Base-by-base conservation (phyloP, 371 early-diverging fungal genomes). In the Parasitella parasitica region DNA sequence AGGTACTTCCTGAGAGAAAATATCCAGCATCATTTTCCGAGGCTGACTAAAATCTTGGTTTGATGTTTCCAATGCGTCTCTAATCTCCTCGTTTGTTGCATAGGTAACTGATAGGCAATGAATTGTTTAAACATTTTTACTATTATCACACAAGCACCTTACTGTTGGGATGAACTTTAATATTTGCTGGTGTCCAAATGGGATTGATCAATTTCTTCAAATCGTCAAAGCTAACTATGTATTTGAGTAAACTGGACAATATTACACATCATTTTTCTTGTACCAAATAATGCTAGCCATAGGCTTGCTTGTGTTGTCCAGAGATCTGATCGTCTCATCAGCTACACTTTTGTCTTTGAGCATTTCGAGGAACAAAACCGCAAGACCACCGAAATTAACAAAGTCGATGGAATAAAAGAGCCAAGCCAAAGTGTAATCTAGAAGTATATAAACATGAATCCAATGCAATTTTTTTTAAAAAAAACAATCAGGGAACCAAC, bases 31-130 rank as follows among this genome's bases (percentile, higher is more conserved):
- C 66, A 84, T 54, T 48, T 67, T 72, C 24, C 68, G 61, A 13
- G 66, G 64, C 54, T 72, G 67, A 13, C 64, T 49, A 38, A 63
- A 74, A 9, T 66, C 72, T 16, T 70, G 49, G 35, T 64, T 64
- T 16, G 61, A 63, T 27, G 37, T 24, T 7, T 70, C 76, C 48
- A 61, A 71, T 48, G 77, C 81, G 30, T 65, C 77, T 64, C 51
- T 71, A 32, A 78, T 63, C 52, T 89, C 87, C n/a, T 73, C 72
- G 24, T 74, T 71, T 3, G 78, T 79, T 46, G 84, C 82, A 66
- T 89, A 87, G 9, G 80, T 76, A 51, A 86, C 88, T 86, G 50
- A 16, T 41, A 24, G 7, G 12, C 27, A 24, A 28, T n/a, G 15
- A n/a, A 6, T 36, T 7, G 20, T 8, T 9, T 16, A n/a, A n/a